Base-by-base conservation (phyloP, 208 protist species). In the Balamuthia mandrillaris region DNA sequence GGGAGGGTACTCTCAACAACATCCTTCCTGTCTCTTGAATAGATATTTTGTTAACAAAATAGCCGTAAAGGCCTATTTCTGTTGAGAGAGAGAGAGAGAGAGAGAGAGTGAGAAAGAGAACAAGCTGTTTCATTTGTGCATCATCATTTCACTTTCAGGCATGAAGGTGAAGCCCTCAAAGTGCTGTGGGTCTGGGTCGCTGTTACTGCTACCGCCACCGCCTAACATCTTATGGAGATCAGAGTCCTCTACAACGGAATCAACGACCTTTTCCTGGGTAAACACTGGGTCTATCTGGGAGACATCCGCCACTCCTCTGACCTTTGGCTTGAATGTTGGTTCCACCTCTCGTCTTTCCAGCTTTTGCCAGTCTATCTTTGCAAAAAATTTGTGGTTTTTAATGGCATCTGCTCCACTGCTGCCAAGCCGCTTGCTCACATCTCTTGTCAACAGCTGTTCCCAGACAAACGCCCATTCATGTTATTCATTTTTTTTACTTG, bases 301-400 rank as follows among this genome's bases (percentile, higher is more conserved):
- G 74, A 82, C 47, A 56, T 88, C 83, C 47, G 49, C 52, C 6
- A 68, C 52, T 35, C 74, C 85, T 16, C 77, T 90, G n/a, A 89
- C 85, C n/a, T 90, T 88, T 47, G 89, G 89, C 51, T 88, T 88
- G 44, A 91, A 91, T 31, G 88, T 87, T 21, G 88, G 65, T 21
- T 90, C 81, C 6, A 91, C 86, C 47, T 88, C 87, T 45, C 78
- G 82, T 41, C 33, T 47, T 14, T 78, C 45, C 18, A 92, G 66
- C 52, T 68, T 81, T 0, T 92, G 84, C 90, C 90, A 92, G 42
- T 92, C 75, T 39, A 92, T 91, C 70, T 29, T 79, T 29, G 33
- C 63, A 45, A 92, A 92, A 75, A 54, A 91, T 39, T 86, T 86
- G 44, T 91, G 89, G 29, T 37, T 42, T 41, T 82, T 79, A 47